These are phyloP conservation scores for Fagopyrum esculentum DNA, from an alignment of 148 eudicot species.

Conservation along the genomic window DNA sequence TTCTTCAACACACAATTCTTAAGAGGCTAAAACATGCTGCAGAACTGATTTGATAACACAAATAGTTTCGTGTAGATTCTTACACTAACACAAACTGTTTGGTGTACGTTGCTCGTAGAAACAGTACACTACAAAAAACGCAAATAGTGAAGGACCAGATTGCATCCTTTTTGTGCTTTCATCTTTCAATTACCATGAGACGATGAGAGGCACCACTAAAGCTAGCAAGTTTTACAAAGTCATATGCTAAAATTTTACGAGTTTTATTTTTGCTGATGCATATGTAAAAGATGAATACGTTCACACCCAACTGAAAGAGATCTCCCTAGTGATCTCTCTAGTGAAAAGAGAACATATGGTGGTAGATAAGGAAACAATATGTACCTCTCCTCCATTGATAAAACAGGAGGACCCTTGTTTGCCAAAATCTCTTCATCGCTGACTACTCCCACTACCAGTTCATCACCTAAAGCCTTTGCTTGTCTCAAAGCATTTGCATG, in stretches of 20 bases:
- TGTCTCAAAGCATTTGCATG: slow-evolving; percentile 98
- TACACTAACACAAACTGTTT: neutral
- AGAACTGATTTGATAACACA: too few relatives aligned
- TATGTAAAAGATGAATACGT: neutral
- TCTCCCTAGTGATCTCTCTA: too few relatives aligned
- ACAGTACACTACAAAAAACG: neutral
- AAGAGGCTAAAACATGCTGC: too few relatives aligned
- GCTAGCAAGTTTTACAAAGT: neutral
- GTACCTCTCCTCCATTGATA: slow-evolving; percentile 94
- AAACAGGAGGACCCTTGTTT: slow-evolving; percentile 91
- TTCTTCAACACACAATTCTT: too few relatives aligned
- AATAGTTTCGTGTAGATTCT: neutral
- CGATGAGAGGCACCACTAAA: neutral
- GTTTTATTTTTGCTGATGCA: neutral
- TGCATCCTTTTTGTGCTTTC: neutral
- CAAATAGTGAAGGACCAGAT: neutral
- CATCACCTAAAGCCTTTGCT: slow-evolving; percentile 90
- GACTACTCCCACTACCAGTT: slow-evolving; percentile 80
- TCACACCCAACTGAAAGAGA: neutral
- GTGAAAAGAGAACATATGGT: neutral
- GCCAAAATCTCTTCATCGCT: slow-evolving; percentile 88
- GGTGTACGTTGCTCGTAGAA: neutral
- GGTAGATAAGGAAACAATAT: neutral
- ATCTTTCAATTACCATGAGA: neutral
- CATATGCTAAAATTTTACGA: neutral